Percentiles rank a stretch among this genome's conserved stretches.
These are phyloP conservation scores for Ceriops decandra DNA, from an alignment of 345 rosid genomes.

Conservation along the genomic window DNA sequence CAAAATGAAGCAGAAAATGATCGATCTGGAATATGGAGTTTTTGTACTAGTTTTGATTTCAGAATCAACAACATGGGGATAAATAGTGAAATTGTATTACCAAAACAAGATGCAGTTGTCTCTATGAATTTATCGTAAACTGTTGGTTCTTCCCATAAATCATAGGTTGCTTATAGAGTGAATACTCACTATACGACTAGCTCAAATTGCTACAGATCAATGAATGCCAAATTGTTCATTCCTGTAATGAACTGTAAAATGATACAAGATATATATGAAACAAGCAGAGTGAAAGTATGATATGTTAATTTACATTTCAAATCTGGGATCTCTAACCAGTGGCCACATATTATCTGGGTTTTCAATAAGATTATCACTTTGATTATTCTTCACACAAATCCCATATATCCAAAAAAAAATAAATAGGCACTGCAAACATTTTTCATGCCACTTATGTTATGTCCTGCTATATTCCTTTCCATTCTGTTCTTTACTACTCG, in stretches of 20 bases:
- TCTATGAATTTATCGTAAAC: background rate
- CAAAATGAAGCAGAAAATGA: too few relatives aligned
- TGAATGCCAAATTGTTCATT: background rate
- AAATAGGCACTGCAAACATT: slow-evolving; percentile 17
- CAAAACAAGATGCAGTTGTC: background rate
- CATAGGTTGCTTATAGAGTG: background rate
- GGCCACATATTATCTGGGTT: background rate
- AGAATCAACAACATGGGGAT: too few relatives aligned
- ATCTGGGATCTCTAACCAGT: background rate
- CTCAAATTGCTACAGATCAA: background rate
- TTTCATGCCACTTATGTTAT: slow-evolving; percentile 9
- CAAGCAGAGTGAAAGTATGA: background rate
- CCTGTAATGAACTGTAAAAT: background rate
- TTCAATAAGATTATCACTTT: background rate
- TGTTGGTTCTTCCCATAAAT: background rate
- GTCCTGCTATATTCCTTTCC: slow-evolving; percentile 2
- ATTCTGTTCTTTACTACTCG: background rate
- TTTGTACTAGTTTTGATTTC: too few relatives aligned
- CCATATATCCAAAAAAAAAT: background rate
- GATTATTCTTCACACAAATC: slow-evolving; percentile 13
- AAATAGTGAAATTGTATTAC: too few relatives aligned
- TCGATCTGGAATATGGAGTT: too few relatives aligned
- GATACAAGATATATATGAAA: background rate
- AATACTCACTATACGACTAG: background rate
- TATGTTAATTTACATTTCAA: background rate